Percentiles rank a stretch among this genome's conserved stretches.
Conservation (phyloP, 345 rosid genomes). For the Passiflora organensis region DNA sequence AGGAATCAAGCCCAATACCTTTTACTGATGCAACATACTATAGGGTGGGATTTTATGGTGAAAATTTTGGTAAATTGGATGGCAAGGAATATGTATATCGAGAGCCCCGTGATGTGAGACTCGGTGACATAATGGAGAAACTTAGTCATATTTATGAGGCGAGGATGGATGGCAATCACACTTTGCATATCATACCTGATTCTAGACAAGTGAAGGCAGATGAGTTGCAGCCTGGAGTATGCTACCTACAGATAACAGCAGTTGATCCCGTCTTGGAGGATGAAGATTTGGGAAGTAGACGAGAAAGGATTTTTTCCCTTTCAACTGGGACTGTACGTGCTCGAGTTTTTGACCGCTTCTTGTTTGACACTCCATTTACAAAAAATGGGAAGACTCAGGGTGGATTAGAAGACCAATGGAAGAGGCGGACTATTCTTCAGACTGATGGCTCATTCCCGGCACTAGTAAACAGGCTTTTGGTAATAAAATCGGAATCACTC, state of each 20-base stretch:
- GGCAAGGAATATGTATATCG: constrained; percentile 82
- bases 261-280: constrained; percentile 98
- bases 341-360: constrained; percentile 88
- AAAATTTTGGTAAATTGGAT: constrained; percentile 84
- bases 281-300: constrained; percentile 96
- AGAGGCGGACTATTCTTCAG: constrained; percentile 91
- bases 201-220: constrained; percentile 96
- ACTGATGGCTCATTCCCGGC: constrained; percentile 98
- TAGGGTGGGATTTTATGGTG: constrained; percentile 97
- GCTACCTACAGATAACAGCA: constrained; percentile 96
- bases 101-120: constrained; percentile 94
- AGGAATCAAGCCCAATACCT: constrained; percentile 92
- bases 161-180: constrained; percentile 85
- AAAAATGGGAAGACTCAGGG: constrained; percentile 99
- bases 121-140: constrained; percentile 99
- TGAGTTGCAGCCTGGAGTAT: constrained; percentile 88
- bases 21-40: constrained; percentile 97
- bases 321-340: constrained; percentile 93
- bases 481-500: constrained; percentile 85
- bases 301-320: constrained; percentile 92
- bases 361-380: constrained; percentile 98
- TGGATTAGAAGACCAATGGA: constrained; percentile 98
- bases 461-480: constrained; percentile 82
- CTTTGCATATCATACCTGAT: constrained; percentile 84
- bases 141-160: constrained; percentile 94